A percentile compares a stretch with the other conserved stretches of the same genome.
These are phyloP conservation scores for Dactylellina haptotyla DNA, from an alignment of 2,329 filamentous ascomycete species.

Conservation along the genomic window DNA sequence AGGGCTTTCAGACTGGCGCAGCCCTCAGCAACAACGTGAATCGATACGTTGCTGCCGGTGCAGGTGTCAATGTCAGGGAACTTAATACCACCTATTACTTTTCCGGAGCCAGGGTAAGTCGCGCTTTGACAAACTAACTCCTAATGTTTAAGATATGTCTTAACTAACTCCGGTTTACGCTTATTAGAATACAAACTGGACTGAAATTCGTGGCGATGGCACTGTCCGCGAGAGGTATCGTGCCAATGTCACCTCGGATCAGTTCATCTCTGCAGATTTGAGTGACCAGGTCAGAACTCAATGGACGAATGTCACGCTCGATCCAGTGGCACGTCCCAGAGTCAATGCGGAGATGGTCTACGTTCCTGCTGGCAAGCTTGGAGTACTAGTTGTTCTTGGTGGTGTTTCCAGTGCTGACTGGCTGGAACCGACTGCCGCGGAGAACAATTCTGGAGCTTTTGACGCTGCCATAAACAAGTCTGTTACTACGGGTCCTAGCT, in stretches of 20 bases:
- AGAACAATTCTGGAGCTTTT: background rate
- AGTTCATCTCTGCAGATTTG: slow-evolving; percentile 63
- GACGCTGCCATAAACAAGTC: slow-evolving; percentile 21
- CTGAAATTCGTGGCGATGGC: slow-evolving; percentile 39
- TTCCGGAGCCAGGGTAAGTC: slow-evolving; percentile 43
- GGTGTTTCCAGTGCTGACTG: slow-evolving; percentile 50
- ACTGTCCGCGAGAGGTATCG: slow-evolving; percentile 5
- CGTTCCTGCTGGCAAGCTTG: slow-evolving; percentile 58
- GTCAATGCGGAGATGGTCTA: slow-evolving; percentile 64
- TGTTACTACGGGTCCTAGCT: slow-evolving; percentile 42
- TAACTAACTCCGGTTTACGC: background rate
- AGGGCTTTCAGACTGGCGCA: slow-evolving; percentile 31
- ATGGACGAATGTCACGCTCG: slow-evolving; percentile 61
- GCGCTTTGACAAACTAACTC: background rate
- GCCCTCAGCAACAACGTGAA: slow-evolving; percentile 34
- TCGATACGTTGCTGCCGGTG: slow-evolving; percentile 56
- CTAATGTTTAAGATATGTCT: background rate
- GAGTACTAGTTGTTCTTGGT: slow-evolving; percentile 57
- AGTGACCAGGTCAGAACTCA: slow-evolving; percentile 59
- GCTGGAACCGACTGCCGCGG: background rate
- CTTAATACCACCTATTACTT: slow-evolving; percentile 45
- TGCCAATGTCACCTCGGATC: slow-evolving; percentile 59
- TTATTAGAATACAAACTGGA: slow-evolving; percentile 33
- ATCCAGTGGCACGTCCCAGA: slow-evolving; percentile 59
- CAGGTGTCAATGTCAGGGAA: slow-evolving; percentile 56